These are phyloP conservation scores for Xylona heveae DNA, from an alignment of 495 filamentous ascomycete species.

Conservation along the genomic window DNA sequence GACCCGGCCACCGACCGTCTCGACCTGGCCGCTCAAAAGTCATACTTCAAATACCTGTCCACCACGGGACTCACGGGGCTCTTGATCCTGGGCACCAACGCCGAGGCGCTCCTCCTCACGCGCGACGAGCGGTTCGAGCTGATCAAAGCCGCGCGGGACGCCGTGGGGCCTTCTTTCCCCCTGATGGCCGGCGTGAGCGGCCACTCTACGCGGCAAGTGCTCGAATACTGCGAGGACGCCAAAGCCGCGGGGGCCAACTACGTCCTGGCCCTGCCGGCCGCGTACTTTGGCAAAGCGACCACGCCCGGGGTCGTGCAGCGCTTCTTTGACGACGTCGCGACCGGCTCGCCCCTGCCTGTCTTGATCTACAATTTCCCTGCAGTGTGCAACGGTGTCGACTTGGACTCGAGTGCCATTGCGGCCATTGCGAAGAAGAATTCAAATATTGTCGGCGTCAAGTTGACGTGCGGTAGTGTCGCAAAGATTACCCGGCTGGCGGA, in stretches of 20 bases:
- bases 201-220: conserved; percentile 40
- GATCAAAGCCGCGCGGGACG: conserved; percentile 27
- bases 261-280: conserved; percentile 36
- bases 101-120: conserved; percentile 41
- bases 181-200: conserved; percentile 42
- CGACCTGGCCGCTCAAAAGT: conserved; percentile 23
- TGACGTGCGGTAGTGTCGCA: conserved; percentile 48
- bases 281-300: conserved; percentile 41
- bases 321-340: conserved; percentile 39
- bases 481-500: conserved; percentile 38
- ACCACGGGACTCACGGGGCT: conserved; percentile 31
- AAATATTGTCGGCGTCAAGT: conserved; percentile 42
- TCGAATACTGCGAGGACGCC: conserved; percentile 36
- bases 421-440: conserved; percentile 24
- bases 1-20: conserved; percentile 28
- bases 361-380: conserved; percentile 54
- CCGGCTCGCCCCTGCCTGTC: conserved; percentile 27
- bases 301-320: conserved; percentile 30
- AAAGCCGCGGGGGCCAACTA: conserved; percentile 34
- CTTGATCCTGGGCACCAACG: conserved; percentile 42
- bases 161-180: conserved; percentile 27
- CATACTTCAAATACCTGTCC: conserved; percentile 35
- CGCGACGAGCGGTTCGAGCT: conserved; percentile 33
- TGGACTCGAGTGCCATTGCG: conserved; percentile 39
- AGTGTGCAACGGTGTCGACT: conserved; percentile 49